A percentile compares a stretch with the other conserved stretches of the same genome.
These are phyloP conservation scores for Abrus pulchellus DNA, from an alignment of 306 rosid genomes.

Conservation along the genomic window DNA sequence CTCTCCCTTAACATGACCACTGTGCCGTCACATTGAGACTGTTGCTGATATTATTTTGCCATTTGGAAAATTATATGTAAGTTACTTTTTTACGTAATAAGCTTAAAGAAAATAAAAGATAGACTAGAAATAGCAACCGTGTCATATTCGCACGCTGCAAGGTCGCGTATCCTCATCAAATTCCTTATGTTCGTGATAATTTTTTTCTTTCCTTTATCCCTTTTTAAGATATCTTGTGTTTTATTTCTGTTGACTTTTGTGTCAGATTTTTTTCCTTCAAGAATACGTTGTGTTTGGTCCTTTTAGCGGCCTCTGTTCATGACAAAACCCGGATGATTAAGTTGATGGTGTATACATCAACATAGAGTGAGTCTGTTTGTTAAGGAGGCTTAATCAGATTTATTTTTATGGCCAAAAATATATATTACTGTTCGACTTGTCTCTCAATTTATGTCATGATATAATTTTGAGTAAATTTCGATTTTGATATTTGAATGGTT, in stretches of 20 bases:
- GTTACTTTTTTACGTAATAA: not conserved
- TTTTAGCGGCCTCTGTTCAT: not conserved
- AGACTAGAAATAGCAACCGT: not conserved
- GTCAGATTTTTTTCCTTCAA: not conserved
- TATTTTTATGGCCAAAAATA: too few species aligned
- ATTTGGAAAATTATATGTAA: not conserved
- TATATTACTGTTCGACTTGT: too few species aligned
- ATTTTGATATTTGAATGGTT: too few species aligned
- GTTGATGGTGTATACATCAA: not conserved
- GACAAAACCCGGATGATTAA: not conserved
- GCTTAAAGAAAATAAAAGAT: not conserved
- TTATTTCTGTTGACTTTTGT: not conserved
- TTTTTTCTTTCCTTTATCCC: not conserved
- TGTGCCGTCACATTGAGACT: not conserved
- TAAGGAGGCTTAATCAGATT: too few species aligned
- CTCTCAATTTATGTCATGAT: too few species aligned
- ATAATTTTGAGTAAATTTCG: too few species aligned
- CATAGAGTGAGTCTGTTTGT: too few species aligned
- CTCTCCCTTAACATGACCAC: not conserved
- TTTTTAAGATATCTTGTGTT: conserved; percentile 17
- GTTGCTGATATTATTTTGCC: not conserved
- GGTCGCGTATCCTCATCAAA: not conserved
- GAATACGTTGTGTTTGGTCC: not conserved
- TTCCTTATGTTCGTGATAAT: not conserved
- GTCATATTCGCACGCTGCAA: not conserved